phyloP scores from a whole-genome alignment of 768 basidiomycete species.

The Phylloporus sp. region DNA sequence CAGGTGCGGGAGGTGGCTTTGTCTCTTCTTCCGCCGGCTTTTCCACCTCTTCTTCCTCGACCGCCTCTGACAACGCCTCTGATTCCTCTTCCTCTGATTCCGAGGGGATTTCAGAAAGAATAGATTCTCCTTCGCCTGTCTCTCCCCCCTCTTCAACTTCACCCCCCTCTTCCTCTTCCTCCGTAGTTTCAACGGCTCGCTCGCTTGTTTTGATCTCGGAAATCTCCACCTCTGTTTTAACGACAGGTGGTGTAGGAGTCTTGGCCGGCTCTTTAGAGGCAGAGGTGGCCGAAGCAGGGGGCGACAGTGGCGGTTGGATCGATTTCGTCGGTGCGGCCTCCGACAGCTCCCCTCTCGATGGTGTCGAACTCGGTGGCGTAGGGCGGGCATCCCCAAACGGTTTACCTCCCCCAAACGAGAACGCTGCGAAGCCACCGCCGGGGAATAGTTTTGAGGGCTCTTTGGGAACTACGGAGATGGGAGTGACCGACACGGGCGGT shows the following conservation, averaged over 20 bases:
- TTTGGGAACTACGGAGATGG: background rate
- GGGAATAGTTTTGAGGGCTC: background rate
- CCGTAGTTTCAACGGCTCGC: conserved; percentile 12
- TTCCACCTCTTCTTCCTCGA: conserved; percentile 18
- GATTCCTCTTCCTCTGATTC: conserved; percentile 17
- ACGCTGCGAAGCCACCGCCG: background rate
- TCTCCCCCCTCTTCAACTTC: conserved; percentile 17
- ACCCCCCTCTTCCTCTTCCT: conserved; percentile 26
- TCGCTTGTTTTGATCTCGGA: conserved; percentile 1
- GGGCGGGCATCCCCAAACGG: background rate
- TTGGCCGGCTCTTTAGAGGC: conserved; percentile 10
- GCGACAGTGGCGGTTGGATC: background rate
- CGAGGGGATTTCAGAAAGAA: background rate
- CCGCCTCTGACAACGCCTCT: conserved; percentile 24
- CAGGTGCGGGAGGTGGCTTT: conserved; percentile 24
- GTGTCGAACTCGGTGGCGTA: background rate
- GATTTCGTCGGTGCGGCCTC: background rate
- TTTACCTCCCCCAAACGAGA: background rate
- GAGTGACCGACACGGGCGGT: background rate
- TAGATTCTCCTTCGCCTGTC: conserved; percentile 26
- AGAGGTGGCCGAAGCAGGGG: conserved; percentile 11
- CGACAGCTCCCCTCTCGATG: background rate
- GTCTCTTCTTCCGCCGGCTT: conserved; percentile 11
- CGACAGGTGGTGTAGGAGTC: background rate
- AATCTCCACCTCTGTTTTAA: background rate